Conservation (phyloP, 169 alveolate genomes). For the Babesia ovata region DNA sequence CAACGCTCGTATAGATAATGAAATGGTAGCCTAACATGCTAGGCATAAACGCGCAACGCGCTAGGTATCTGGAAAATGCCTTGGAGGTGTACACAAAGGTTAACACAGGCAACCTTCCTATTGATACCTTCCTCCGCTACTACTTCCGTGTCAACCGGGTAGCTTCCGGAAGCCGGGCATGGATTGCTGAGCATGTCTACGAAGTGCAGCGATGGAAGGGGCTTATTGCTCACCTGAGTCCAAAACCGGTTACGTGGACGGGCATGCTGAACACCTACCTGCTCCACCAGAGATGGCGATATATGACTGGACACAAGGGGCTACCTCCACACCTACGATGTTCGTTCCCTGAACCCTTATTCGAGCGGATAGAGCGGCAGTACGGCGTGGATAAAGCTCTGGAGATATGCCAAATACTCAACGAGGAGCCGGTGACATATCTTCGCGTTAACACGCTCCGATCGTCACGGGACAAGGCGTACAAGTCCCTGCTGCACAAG, state of each 20-base stretch:
- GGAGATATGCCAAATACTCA: slow-evolving; percentile 79
- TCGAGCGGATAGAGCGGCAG: slow-evolving; percentile 71
- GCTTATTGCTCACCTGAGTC: slow-evolving; percentile 73
- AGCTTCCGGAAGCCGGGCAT: slow-evolving; percentile 60
- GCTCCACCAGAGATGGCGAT: slow-evolving; percentile 79
- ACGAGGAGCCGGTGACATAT: slow-evolving; percentile 83
- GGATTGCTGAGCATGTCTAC: slow-evolving; percentile 75
- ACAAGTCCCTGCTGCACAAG: slow-evolving; percentile 73
- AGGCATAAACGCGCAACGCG: slow-evolving; percentile 75
- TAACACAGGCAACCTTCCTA: slow-evolving; percentile 51
- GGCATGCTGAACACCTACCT: slow-evolving; percentile 72
- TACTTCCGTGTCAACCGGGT: slow-evolving; percentile 62
- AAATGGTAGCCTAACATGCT: slow-evolving; percentile 5
- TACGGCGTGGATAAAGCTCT: slow-evolving; percentile 80
- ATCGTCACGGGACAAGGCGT: slow-evolving; percentile 74
- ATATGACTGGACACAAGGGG: slow-evolving; percentile 76
- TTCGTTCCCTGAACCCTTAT: slow-evolving; percentile 84
- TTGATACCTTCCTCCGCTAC: slow-evolving; percentile 58
- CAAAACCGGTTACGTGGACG: slow-evolving; percentile 78
- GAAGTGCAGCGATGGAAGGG: slow-evolving; percentile 79
- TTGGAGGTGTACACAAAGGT: slow-evolving; percentile 65
- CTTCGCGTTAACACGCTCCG: slow-evolving; percentile 79
- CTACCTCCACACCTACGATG: slow-evolving; percentile 82
- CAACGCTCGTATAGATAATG: neutral
- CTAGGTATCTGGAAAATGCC: slow-evolving; percentile 79